Conservation (phyloP, 2,329 filamentous ascomycete species). For the Scedosporium boydii region DNA sequence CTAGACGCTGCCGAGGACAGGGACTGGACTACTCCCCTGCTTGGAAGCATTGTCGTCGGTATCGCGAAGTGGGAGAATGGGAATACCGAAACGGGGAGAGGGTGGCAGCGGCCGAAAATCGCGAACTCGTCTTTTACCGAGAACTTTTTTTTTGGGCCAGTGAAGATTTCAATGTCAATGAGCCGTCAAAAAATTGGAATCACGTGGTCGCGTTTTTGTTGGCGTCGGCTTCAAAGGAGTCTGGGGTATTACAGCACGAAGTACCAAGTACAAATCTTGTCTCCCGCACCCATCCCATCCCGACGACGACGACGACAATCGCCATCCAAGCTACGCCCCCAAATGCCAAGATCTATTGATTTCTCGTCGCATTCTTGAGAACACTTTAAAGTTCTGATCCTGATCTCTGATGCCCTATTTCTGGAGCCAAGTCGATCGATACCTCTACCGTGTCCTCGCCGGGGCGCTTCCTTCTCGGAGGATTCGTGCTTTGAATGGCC, state of each 20-base stretch:
- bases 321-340: too few species aligned
- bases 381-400: too few species aligned
- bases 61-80: slow-evolving; percentile 6
- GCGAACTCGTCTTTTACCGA: neutral
- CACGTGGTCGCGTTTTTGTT: neutral
- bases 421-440: too few species aligned
- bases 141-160: neutral
- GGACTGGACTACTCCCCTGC: slow-evolving; percentile 32
- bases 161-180: neutral
- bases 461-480: too few species aligned
- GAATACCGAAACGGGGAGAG: neutral
- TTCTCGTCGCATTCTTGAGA: too few species aligned
- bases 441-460: too few species aligned
- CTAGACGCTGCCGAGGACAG: slow-evolving; percentile 22
- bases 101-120: neutral
- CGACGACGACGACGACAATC: too few species aligned
- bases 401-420: too few species aligned
- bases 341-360: too few species aligned
- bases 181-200: neutral
- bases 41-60: slow-evolving; percentile 31
- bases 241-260: too few species aligned
- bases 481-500: too few species aligned
- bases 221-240: neutral
- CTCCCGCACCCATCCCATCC: too few species aligned
- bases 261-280: neutral